These are phyloP conservation scores for Isabelozyma pseudorhagii DNA, from an alignment of 805 yeast species.

Conservation along the genomic window DNA sequence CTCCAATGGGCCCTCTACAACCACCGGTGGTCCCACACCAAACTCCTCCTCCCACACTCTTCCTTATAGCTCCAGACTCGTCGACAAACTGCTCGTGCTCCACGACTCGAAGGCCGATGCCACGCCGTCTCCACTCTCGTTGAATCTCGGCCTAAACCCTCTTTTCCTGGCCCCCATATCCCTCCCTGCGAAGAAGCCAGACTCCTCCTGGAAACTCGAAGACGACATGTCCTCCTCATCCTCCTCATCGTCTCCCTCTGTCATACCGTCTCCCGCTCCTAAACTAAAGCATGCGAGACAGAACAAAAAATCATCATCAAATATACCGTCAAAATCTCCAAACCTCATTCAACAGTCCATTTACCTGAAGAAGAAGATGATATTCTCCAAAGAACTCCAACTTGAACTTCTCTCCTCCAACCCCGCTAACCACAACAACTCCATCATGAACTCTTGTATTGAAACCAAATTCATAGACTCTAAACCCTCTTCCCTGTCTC, in stretches of 20 bases:
- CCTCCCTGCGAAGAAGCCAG: not conserved
- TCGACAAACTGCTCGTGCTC: conserved; percentile 2
- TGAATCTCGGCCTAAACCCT: conserved; percentile 2
- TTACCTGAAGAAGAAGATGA: conserved; percentile 26
- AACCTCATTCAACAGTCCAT: conserved; percentile 17
- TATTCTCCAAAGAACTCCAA: conserved; percentile 38
- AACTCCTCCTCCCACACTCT: no score
- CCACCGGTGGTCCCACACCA: no score
- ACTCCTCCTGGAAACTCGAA: not conserved
- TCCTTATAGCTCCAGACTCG: no score
- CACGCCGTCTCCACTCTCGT: conserved; percentile 24
- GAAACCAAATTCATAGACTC: conserved; percentile 8
- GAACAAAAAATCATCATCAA: not conserved
- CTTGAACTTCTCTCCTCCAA: conserved; percentile 25
- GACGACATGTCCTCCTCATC: not conserved
- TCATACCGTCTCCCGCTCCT: not conserved
- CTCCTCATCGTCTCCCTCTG: not conserved
- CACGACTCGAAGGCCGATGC: conserved; percentile 10
- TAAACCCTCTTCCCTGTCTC: conserved; percentile 1
- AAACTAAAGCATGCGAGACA: not conserved
- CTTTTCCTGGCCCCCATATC: not conserved
- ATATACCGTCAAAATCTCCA: not conserved
- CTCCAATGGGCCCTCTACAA: no score
- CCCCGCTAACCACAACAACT: conserved; percentile 6
- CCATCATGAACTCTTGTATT: conserved; percentile 4